A percentile compares a stretch with the other conserved stretches of the same genome.
Evolutionary conservation across 805 yeast species (phyloP).

Genomic region (Saccharomycopsis oosterbeekiorum): DNA sequence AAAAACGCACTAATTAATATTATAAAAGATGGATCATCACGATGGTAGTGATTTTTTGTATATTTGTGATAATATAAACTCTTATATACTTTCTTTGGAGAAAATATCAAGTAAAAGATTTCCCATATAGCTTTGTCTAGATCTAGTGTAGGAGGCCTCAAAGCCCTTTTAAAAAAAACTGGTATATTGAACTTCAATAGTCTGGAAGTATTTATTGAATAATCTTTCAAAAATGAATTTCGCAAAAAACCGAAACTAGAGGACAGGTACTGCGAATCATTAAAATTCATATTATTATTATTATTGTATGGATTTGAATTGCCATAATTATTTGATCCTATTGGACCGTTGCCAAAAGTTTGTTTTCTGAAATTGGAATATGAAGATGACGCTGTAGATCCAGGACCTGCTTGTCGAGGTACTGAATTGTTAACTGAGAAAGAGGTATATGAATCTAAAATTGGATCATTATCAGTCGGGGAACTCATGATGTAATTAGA

Average conservation of each 20-base stretch:
- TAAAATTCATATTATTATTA: background rate
- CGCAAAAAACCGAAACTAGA: background rate
- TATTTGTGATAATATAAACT: slow-evolving; percentile 76
- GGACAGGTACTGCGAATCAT: background rate
- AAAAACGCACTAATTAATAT: slow-evolving; percentile 60
- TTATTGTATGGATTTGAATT: background rate
- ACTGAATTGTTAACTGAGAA: slow-evolving; percentile 6
- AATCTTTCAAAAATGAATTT: slow-evolving; percentile 1
- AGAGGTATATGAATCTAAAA: slow-evolving; percentile 10
- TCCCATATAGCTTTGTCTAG: slow-evolving; percentile 94
- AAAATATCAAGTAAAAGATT: slow-evolving; percentile 57
- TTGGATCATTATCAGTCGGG: background rate
- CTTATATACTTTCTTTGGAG: slow-evolving; percentile 76
- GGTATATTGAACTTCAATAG: slow-evolving; percentile 24
- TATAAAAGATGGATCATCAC: slow-evolving; percentile 89
- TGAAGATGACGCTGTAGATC: slow-evolving; percentile 18
- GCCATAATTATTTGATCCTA: background rate
- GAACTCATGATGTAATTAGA: background rate
- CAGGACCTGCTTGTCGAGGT: slow-evolving; percentile 9
- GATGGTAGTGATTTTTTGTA: slow-evolving; percentile 68
- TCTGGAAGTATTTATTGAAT: slow-evolving; percentile 10
- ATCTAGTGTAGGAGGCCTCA: slow-evolving; percentile 74
- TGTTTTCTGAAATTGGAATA: slow-evolving; percentile 17
- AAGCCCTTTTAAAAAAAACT: slow-evolving; percentile 33
- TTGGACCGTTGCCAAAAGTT: slow-evolving; percentile 1